Evolutionary conservation across 2,329 filamentous ascomycete species (phyloP).

Genomic region (Colletotrichum karsti): DNA sequence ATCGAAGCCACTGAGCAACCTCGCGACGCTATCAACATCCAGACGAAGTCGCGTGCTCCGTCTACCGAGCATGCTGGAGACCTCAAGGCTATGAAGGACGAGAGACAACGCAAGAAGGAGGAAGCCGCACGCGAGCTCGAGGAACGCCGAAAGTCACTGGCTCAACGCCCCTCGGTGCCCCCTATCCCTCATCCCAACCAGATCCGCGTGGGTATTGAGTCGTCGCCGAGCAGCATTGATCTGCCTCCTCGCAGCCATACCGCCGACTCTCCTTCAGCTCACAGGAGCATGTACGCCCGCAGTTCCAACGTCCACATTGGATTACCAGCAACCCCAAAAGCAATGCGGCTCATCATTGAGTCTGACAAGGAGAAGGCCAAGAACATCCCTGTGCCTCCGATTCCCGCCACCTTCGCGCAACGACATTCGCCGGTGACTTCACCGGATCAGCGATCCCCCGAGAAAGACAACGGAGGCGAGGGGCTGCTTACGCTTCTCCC

Average conservation of each 20-base stretch:
- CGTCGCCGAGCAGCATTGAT: constrained; percentile 46
- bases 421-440: constrained; percentile 50
- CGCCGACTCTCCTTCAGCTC: constrained; percentile 60
- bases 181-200: constrained; percentile 79
- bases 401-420: constrained; percentile 58
- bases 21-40: constrained; percentile 37
- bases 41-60: constrained; percentile 42
- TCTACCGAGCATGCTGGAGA: constrained; percentile 62
- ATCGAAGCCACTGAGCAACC: constrained; percentile 39
- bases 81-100: constrained; percentile 63
- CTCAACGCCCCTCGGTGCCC: constrained; percentile 80
- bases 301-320: constrained; percentile 67
- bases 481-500: constrained; percentile 61
- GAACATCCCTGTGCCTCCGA: constrained; percentile 50
- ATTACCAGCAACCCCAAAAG: constrained; percentile 89
- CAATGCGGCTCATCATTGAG: constrained; percentile 84
- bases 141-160: constrained; percentile 84
- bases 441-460: constrained; percentile 42
- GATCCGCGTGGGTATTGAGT: constrained; percentile 42
- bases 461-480: constrained; percentile 40
- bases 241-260: constrained; percentile 69
- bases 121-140: constrained; percentile 86
- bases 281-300: constrained; percentile 57
- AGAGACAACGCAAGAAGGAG: constrained; percentile 74
- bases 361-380: constrained; percentile 54